Evolutionary conservation across 331 rosid species (phyloP).

Genomic region (Ulmus americana): DNA sequence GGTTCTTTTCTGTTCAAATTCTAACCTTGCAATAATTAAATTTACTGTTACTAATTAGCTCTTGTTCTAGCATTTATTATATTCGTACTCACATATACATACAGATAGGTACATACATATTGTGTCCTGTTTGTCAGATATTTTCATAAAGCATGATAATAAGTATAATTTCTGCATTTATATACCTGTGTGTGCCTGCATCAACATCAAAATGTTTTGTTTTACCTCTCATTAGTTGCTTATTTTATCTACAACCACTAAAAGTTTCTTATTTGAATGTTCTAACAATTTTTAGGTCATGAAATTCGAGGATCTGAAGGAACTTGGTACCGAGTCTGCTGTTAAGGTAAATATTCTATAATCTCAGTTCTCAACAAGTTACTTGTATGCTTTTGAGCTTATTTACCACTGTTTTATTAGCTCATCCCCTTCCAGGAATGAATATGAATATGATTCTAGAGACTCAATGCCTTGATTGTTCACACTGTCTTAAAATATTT

Average conservation of each 20-base stretch:
- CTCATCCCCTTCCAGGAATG: not conserved
- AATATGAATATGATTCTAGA: not conserved
- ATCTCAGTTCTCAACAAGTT: not conserved
- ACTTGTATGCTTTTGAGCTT: not conserved
- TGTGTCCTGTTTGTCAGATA: not conserved
- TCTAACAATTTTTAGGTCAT: constrained; percentile 55
- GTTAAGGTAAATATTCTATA: constrained; percentile 57
- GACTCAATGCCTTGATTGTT: not conserved
- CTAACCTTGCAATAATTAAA: constrained; percentile 2
- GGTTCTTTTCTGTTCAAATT: constrained; percentile 41
- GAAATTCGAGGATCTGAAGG: constrained; percentile 97
- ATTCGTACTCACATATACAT: no score
- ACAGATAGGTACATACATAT: no score
- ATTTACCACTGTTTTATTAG: not conserved
- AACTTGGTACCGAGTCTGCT: constrained; percentile 80
- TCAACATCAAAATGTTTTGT: not conserved
- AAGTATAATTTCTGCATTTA: not conserved
- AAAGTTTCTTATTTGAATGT: constrained; percentile 12
- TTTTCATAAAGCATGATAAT: not conserved
- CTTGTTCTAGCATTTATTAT: no score
- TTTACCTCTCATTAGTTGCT: not conserved
- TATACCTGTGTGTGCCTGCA: not conserved
- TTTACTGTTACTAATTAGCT: not conserved
- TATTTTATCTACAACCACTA: not conserved
- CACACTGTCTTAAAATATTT: not conserved